Evolutionary conservation across 352 stramenopile species (phyloP).

Genomic region (Pythium phragmitis): DNA sequence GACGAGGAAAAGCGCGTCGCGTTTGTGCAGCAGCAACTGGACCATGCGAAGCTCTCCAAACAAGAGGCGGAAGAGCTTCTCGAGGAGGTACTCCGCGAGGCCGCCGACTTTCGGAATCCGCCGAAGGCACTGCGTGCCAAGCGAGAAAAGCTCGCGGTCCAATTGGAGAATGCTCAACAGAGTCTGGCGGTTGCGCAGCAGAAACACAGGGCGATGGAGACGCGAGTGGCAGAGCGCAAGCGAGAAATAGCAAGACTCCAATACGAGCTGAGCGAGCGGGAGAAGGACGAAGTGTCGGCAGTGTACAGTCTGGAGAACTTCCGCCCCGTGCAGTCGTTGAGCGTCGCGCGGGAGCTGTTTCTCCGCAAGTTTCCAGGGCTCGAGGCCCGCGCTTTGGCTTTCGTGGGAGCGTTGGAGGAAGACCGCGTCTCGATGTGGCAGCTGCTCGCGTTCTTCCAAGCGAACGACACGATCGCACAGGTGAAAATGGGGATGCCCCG

Average conservation of each 20-base stretch:
- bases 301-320: slow-evolving; percentile 48
- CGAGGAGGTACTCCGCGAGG: slow-evolving; percentile 44
- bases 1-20: slow-evolving; percentile 29
- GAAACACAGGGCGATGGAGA: slow-evolving; percentile 19
- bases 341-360: slow-evolving; percentile 55
- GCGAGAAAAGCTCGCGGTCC: slow-evolving; percentile 29
- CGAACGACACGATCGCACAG: slow-evolving; percentile 48
- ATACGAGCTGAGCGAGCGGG: slow-evolving; percentile 25
- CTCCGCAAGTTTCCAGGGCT: slow-evolving; percentile 63
- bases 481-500: slow-evolving; percentile 57
- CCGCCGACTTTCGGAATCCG: slow-evolving; percentile 60
- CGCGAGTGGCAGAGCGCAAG: slow-evolving; percentile 11
- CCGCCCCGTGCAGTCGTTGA: slow-evolving; percentile 37
- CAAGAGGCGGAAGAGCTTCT: slow-evolving; percentile 30
- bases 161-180: slow-evolving; percentile 34
- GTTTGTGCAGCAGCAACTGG: slow-evolving; percentile 35
- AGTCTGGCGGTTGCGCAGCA: slow-evolving; percentile 20
- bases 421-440: slow-evolving; percentile 57
- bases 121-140: slow-evolving; percentile 47
- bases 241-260: slow-evolving; percentile 27
- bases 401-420: slow-evolving; percentile 46
- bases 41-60: slow-evolving; percentile 31
- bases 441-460: slow-evolving; percentile 61
- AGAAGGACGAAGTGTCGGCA: slow-evolving; percentile 55
- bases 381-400: slow-evolving; percentile 55